phyloP scores from a whole-genome alignment of 192 early-diverging fungal species.

The Linnemannia schmuckeri region DNA sequence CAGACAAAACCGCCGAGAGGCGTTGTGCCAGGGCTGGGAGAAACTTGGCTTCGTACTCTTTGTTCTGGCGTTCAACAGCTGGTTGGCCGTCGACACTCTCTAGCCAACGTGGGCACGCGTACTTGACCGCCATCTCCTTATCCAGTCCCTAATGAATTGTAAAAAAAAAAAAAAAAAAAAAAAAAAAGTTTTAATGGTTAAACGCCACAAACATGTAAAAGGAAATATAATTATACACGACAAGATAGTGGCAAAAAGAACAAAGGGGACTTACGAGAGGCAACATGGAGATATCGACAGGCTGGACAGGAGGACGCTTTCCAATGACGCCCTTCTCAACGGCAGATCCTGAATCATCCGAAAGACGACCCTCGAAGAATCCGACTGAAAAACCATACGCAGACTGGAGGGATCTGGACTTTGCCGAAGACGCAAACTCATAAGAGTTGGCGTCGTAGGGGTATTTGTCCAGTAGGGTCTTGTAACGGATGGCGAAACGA shows the following conservation, averaged over 20 bases:
- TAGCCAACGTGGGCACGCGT: slow-evolving; percentile 45
- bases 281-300: slow-evolving; percentile 33
- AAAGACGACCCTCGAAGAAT: slow-evolving; percentile 22
- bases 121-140: slow-evolving; percentile 47
- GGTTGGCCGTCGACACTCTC: slow-evolving; percentile 23
- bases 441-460: slow-evolving; percentile 42
- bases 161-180: neutral
- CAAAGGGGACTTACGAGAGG: slow-evolving; percentile 22
- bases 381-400: slow-evolving; percentile 30
- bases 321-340: neutral
- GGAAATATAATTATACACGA: neutral
- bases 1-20: slow-evolving; percentile 1
- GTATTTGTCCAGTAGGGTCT: slow-evolving; percentile 31
- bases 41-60: slow-evolving; percentile 9
- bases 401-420: slow-evolving; percentile 42
- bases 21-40: slow-evolving; percentile 15
- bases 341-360: neutral
- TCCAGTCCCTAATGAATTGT: slow-evolving; percentile 28
- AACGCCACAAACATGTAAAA: neutral
- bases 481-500: slow-evolving; percentile 28
- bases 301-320: slow-evolving; percentile 17
- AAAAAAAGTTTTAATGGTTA: neutral
- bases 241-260: neutral
- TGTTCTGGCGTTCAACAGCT: slow-evolving; percentile 6
- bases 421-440: slow-evolving; percentile 22